phyloP scores from a whole-genome alignment of 2,329 filamentous ascomycete genomes.

The Colletotrichum sp. region DNA sequence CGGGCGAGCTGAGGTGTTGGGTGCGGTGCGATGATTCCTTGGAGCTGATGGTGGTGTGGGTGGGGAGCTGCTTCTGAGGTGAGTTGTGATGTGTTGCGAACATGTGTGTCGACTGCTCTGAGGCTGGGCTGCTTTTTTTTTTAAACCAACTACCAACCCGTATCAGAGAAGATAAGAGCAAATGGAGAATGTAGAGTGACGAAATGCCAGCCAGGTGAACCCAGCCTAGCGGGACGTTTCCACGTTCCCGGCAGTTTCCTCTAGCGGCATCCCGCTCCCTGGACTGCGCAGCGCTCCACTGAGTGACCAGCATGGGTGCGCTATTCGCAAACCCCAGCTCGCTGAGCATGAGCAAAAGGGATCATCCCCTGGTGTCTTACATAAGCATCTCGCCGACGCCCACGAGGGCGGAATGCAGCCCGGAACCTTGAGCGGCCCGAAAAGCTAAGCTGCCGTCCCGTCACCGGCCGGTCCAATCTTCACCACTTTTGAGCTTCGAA shows the following conservation, averaged over 20 bases:
- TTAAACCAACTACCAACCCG: not conserved
- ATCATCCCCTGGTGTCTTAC: not conserved
- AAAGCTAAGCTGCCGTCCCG: not conserved
- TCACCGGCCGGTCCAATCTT: not conserved
- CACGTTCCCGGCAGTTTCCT: not conserved
- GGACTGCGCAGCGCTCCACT: not conserved
- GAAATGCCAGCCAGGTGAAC: not conserved
- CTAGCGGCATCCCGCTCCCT: not conserved
- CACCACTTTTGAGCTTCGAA: not conserved
- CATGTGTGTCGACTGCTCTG: not conserved
- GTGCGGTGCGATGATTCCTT: not conserved
- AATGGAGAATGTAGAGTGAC: not conserved
- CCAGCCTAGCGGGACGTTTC: not conserved
- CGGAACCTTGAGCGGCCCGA: slow-evolving; percentile 7
- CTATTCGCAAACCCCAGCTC: not conserved
- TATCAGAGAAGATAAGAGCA: not conserved
- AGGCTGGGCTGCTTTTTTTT: not conserved
- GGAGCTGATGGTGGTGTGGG: not conserved
- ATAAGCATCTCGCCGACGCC: not conserved
- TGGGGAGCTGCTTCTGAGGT: not conserved
- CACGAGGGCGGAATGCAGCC: not conserved
- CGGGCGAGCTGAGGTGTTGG: not conserved
- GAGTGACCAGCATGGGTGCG: not conserved
- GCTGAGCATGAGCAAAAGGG: not conserved
- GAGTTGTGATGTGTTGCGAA: not conserved